A percentile compares a stretch with the other conserved stretches of the same genome.
Conservation (phyloP, 139 green algal genomes). For the Tetraselmis striata region DNA sequence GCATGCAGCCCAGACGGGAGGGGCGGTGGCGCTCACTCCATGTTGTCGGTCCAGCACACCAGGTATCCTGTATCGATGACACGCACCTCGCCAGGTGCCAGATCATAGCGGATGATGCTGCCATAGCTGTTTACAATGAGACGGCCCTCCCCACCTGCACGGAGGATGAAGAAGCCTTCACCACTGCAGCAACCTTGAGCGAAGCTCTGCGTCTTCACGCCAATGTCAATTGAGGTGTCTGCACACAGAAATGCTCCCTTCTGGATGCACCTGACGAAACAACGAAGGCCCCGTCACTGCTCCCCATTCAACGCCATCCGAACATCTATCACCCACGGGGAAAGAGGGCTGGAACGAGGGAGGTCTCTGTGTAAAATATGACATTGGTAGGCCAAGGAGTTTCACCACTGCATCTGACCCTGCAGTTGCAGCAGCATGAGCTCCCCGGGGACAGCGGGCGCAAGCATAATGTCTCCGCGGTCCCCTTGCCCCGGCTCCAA, state of each 20-base stretch:
- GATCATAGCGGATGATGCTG: slow-evolving; percentile 33
- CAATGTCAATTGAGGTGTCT: slow-evolving; percentile 22
- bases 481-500: slow-evolving; percentile 9
- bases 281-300: too few relatives aligned
- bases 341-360: too few relatives aligned
- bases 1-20: too few relatives aligned
- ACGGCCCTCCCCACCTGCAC: slow-evolving; percentile 20
- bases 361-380: too few relatives aligned
- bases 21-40: too few relatives aligned
- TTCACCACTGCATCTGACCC: slow-evolving; percentile 11
- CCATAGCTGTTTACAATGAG: slow-evolving; percentile 35
- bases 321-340: too few relatives aligned
- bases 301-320: too few relatives aligned
- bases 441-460: slow-evolving; percentile 28
- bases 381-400: too few relatives aligned
- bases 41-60: not conserved
- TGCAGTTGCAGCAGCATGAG: slow-evolving; percentile 29
- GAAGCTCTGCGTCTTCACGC: slow-evolving; percentile 11
- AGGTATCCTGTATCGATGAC: slow-evolving; percentile 2
- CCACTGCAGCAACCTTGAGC: slow-evolving; percentile 30
- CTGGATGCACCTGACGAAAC: slow-evolving; percentile 24
- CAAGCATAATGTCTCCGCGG: slow-evolving; percentile 31
- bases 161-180: slow-evolving; percentile 30
- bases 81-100: slow-evolving; percentile 15
- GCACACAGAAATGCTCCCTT: slow-evolving; percentile 26